Evolutionary conservation across 495 filamentous ascomycete genomes (phyloP).

Genomic region (Aspergillus kassunensis): DNA sequence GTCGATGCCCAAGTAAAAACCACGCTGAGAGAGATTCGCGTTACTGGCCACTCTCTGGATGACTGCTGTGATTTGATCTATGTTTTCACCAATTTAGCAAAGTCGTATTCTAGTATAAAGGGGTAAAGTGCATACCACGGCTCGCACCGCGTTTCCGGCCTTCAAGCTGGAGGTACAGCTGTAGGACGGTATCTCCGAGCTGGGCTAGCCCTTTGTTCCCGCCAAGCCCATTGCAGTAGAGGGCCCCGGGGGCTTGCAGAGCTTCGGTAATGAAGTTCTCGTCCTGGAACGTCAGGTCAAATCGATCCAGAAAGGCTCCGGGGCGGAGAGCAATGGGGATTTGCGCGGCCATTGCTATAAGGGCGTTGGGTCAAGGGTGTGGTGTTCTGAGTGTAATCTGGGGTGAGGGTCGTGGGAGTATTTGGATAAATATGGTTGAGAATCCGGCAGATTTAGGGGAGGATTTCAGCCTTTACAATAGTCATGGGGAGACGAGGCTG

Average conservation of each 20-base stretch:
- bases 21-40: slow-evolving; percentile 3
- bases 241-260: background rate
- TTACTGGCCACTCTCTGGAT: background rate
- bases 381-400: too few species aligned
- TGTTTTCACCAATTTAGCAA: background rate
- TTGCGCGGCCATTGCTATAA: too few species aligned
- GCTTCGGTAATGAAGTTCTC: background rate
- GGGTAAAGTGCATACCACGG: background rate
- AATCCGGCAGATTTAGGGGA: too few species aligned
- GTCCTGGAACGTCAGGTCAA: background rate
- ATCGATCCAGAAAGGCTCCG: background rate
- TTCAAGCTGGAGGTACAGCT: background rate
- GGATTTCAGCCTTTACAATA: too few species aligned
- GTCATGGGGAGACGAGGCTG: too few species aligned
- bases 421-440: too few species aligned
- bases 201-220: slow-evolving; percentile 3
- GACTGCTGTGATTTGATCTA: slow-evolving; percentile 1
- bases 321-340: background rate
- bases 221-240: background rate
- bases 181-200: background rate
- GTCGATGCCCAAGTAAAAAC: slow-evolving; percentile 2
- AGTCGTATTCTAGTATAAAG: background rate
- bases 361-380: too few species aligned
- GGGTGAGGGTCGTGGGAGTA: too few species aligned
- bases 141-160: background rate